A percentile compares a stretch with the other conserved stretches of the same genome.
These are phyloP conservation scores for Aspergillus pseudonomiae DNA, from an alignment of 2,329 filamentous ascomycete species.

Conservation along the genomic window DNA sequence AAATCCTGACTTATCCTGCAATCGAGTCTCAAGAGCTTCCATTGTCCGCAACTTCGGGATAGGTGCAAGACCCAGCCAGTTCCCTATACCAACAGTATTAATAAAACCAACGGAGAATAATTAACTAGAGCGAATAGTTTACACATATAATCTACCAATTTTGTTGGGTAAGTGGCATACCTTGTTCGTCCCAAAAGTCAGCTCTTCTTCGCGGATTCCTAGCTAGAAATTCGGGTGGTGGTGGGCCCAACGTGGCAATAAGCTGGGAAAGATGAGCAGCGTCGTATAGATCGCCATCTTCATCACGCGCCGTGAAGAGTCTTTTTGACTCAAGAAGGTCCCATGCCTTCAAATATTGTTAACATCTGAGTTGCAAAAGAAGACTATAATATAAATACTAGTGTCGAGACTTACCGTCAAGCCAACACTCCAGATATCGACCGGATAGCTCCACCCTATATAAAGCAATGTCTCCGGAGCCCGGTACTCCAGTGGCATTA, in stretches of 20 bases:
- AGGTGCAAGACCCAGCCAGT: conserved; percentile 31
- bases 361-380: no score
- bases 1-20: conserved; percentile 32
- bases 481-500: conserved; percentile 34
- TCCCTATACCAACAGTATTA: conserved; percentile 20
- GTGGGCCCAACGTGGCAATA: conserved; percentile 45
- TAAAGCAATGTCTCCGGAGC: conserved; percentile 36
- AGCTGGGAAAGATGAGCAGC: conserved; percentile 51
- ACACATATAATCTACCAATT: neutral
- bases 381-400: no score
- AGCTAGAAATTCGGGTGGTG: conserved; percentile 40
- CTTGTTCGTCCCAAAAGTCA: conserved; percentile 41
- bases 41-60: conserved; percentile 30
- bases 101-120: neutral
- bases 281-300: conserved; percentile 39
- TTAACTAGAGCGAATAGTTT: neutral
- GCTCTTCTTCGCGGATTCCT: conserved; percentile 29
- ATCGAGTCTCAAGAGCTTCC: conserved; percentile 21
- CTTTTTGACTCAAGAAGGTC: conserved; percentile 48
- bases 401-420: conserved; percentile 34
- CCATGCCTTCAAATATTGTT: conserved; percentile 41
- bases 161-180: conserved; percentile 24
- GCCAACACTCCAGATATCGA: conserved; percentile 40
- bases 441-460: conserved; percentile 34
- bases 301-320: conserved; percentile 46